Evolutionary conservation across 1,284 basidiomycete genomes (phyloP), one percentile per base, ranked within the genome.

Genomic region (Ustanciosporium gigantosporum): DNA sequence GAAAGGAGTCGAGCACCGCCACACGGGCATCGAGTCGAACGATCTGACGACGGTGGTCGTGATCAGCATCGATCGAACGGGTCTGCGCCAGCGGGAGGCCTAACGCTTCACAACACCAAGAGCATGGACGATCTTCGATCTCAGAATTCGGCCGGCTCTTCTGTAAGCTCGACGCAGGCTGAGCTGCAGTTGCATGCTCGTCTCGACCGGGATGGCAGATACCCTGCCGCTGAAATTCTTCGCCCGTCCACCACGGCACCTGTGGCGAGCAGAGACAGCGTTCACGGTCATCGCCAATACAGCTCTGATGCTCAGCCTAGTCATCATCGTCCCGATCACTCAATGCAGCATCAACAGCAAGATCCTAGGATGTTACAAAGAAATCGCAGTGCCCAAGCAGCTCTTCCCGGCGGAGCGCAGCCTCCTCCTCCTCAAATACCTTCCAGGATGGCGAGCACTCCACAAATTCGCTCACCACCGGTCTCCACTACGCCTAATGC

Each of bases 101-200:
- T 65, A 15, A 59, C 47, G 6, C 22, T 65, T 24, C 61, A 68
- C 44, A 68, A 53, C 36, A 52, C 64, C 19, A 38, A 43, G 16
- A 68, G 66, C 42, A 57, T 68, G 61, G 66, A 68, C 14, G 62
- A 68, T 38, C 41, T 68, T 25, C 56, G 36, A 52, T 32, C 40
- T 48, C 37, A 20, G 52, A 16, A 16, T 43, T 17, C 27, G 32
- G 15, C 25, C 56, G n/a, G 25, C 41, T 3, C 51, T 3, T 36
- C 51, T 16, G 32, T 51, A 3, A 41, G 46, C 52, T 39, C 59
- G 1, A 35, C 49, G 38, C 37, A 46, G 39, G 42, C 44, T 21
- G 52, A 66, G 21, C 25, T 66, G 14, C 42, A 46, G 25, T 47
- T 50, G 49, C 53, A 57, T 29, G 49, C 49, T 19, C 27, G 38